Evolutionary conservation across 2,329 filamentous ascomycete genomes (phyloP), one percentile per base, ranked within the genome.

Genomic region (Neonectria coccinea): DNA sequence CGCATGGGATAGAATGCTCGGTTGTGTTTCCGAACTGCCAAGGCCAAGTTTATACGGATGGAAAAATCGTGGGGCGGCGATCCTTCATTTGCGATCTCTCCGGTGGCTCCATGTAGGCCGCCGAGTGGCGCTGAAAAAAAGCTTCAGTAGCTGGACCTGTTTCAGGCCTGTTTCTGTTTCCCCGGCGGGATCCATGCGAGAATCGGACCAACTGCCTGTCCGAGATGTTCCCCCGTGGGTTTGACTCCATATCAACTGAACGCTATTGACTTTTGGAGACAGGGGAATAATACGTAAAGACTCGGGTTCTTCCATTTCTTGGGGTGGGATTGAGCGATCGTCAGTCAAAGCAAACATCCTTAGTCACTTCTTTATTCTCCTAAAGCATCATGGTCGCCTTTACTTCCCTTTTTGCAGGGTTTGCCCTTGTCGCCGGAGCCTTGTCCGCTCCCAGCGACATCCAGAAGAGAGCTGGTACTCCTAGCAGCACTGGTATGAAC

Each of bases 401-500:
- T 63, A 70, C 65, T 56, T 70, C 74, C 53, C 56, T 75, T 52
- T 48, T 75, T 53, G 52, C 64, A 56, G 71, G 73, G 64, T 66
- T 76, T 57, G 65, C 66, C 58, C 70, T 73, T 47, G 68, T 69
- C 29, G 60, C 66, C 33, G 64, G 66, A 22, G 70, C 63, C 42
- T 29, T 70, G 22, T 63, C 68, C 16, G 68, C 70, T 36, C 70
- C 73, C 10, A 56, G 65, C 53, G 73, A 76, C 56, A 68, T 77
- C 3, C 75, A 56, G 42, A 58, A 69, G 67, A 66, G 70, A 53
- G 60, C 66, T 29, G 66, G 66, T 11, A 78, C 77, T 18, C 78
- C 84, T 55, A 84, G 68, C 66, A 67, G 70, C 62, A 70, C 69
- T 9, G 77, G 77, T 16, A 75, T 68, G 4, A 75, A 77, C 72